A percentile compares a stretch with the other conserved stretches of the same genome.
Evolutionary conservation across 1,284 basidiomycete genomes (phyloP).

Genomic region (Cutaneotrichosporon sp.): DNA sequence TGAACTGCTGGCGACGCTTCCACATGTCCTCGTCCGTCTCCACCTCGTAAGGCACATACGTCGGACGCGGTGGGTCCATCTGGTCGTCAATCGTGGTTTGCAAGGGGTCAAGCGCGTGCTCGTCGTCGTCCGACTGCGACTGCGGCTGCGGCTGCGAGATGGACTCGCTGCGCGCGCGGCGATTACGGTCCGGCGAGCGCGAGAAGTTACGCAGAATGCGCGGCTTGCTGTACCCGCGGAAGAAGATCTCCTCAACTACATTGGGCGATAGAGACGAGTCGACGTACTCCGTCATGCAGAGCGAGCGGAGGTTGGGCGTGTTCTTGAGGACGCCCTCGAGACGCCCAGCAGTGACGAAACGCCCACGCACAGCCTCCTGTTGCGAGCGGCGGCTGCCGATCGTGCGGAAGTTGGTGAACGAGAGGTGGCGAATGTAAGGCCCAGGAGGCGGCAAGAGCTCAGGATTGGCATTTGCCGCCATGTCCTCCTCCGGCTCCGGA

Average conservation of each 20-base stretch:
- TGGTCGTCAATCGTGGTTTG: slow-evolving; percentile 27
- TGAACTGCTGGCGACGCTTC: slow-evolving; percentile 54
- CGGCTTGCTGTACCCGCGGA: slow-evolving; percentile 62
- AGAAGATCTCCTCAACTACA: slow-evolving; percentile 80
- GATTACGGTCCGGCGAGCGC: slow-evolving; percentile 14
- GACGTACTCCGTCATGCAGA: slow-evolving; percentile 96
- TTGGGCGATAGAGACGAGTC: slow-evolving; percentile 78
- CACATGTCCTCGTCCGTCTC: slow-evolving; percentile 66
- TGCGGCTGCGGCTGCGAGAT: slow-evolving; percentile 44
- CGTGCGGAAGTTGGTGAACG: slow-evolving; percentile 91
- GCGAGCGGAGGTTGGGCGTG: slow-evolving; percentile 73
- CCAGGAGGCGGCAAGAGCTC: slow-evolving; percentile 49
- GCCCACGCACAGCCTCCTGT: slow-evolving; percentile 80
- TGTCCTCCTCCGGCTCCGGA: slow-evolving; percentile 7
- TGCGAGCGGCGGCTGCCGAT: slow-evolving; percentile 91
- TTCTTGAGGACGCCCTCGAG: slow-evolving; percentile 83
- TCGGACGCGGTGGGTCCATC: slow-evolving; percentile 37
- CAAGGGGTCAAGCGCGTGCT: slow-evolving; percentile 14
- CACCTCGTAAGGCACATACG: slow-evolving; percentile 49
- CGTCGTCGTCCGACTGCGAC: not conserved
- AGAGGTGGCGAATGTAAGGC: slow-evolving; percentile 62
- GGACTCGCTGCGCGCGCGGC: slow-evolving; percentile 36
- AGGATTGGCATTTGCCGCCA: slow-evolving; percentile 34
- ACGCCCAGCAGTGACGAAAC: slow-evolving; percentile 88
- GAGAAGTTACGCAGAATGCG: slow-evolving; percentile 29